Evolutionary conservation across 495 filamentous ascomycete genomes (phyloP).

Genomic region (Daldinia decipiens): DNA sequence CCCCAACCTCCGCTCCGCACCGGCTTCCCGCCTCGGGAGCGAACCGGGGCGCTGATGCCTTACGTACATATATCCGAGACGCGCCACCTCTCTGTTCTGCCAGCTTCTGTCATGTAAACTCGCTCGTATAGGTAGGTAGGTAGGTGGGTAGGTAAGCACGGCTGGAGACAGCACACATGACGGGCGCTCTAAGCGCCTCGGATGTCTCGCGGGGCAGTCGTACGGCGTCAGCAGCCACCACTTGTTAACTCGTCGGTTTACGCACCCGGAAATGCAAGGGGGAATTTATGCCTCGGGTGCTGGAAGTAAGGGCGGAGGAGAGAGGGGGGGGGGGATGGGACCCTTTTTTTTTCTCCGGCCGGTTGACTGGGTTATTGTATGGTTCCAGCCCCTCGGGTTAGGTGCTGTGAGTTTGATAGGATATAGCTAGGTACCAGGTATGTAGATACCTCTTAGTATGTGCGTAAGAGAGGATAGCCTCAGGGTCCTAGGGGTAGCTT

Average conservation of each 20-base stretch:
- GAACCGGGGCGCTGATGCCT: too few relatives aligned
- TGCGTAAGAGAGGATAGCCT: not conserved
- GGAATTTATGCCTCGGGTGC: not conserved
- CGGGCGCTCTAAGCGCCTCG: not conserved
- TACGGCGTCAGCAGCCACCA: not conserved
- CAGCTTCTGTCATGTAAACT: not conserved
- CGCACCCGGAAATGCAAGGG: not conserved
- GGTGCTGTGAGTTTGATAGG: not conserved
- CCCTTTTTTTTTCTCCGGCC: not conserved
- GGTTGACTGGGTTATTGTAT: too few relatives aligned
- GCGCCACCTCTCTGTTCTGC: not conserved
- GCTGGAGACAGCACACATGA: not conserved
- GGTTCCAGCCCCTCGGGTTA: not conserved
- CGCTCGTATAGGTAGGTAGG: not conserved
- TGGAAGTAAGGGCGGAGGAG: not conserved
- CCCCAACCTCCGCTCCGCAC: too few relatives aligned
- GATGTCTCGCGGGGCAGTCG: not conserved
- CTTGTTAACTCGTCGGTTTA: not conserved
- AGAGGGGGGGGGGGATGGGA: not conserved
- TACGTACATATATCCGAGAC: conserved; percentile 4
- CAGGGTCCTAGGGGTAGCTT: not conserved
- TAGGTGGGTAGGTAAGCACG: not conserved
- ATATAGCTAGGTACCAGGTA: not conserved
- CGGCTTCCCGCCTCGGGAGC: too few relatives aligned
- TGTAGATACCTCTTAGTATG: not conserved